These are phyloP conservation scores for Phytophthora syringae DNA, from an alignment of 352 stramenopile species.

Conservation along the genomic window DNA sequence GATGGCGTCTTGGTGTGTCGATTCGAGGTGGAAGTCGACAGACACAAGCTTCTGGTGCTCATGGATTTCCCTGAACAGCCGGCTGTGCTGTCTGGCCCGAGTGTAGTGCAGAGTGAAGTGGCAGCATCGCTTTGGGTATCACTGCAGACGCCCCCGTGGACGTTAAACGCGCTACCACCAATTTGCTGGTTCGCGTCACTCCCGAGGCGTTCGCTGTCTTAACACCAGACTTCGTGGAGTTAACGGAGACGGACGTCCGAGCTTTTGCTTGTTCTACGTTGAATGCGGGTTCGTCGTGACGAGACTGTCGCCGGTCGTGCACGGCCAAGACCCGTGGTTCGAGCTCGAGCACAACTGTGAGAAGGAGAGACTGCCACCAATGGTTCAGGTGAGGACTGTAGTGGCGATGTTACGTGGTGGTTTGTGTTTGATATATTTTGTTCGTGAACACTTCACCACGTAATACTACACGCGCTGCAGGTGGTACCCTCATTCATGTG, in stretches of 20 bases:
- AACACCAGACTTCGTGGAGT: slow-evolving; percentile 27
- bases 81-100: slow-evolving; percentile 8
- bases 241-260: slow-evolving; percentile 23
- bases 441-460: too few relatives aligned
- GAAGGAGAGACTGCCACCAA: slow-evolving; percentile 28
- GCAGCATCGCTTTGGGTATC: slow-evolving; percentile 25
- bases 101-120: slow-evolving; percentile 12
- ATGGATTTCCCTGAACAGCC: slow-evolving; percentile 68
- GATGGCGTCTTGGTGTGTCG: slow-evolving; percentile 53
- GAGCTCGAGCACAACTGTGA: slow-evolving; percentile 70
- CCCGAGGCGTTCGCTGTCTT: slow-evolving; percentile 24
- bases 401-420: too few relatives aligned
- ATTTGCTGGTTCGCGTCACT: slow-evolving; percentile 39
- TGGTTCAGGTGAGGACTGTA: slow-evolving; percentile 60
- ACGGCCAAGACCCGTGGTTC: slow-evolving; percentile 88
- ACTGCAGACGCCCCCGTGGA: slow-evolving; percentile 24
- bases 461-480: too few relatives aligned
- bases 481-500: too few relatives aligned
- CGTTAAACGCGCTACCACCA: slow-evolving; percentile 23
- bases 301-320: slow-evolving; percentile 69
- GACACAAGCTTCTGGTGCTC: slow-evolving; percentile 43
- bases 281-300: slow-evolving; percentile 36
- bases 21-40: slow-evolving; percentile 26
- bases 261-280: slow-evolving; percentile 93
- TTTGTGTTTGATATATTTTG: too few relatives aligned